These are phyloP conservation scores for Mikania micrantha DNA, from an alignment of 129 eudicot species.

Conservation along the genomic window DNA sequence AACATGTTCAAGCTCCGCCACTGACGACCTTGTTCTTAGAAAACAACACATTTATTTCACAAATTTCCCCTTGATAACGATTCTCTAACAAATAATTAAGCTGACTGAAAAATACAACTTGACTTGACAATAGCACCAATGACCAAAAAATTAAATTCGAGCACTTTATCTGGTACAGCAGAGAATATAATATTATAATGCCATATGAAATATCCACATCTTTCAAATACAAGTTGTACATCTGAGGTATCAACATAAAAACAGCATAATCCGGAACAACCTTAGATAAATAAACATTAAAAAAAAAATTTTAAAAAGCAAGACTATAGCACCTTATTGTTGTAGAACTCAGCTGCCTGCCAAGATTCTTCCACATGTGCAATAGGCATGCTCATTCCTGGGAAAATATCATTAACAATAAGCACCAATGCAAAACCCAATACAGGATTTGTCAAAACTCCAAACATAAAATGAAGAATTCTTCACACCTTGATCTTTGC, in stretches of 20 bases:
- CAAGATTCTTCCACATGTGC: conserved; percentile 94
- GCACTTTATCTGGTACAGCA: background rate
- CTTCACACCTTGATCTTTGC: conserved; percentile 79
- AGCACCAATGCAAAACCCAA: background rate
- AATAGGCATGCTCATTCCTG: conserved; percentile 94
- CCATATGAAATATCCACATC: background rate
- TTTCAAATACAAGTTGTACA: background rate
- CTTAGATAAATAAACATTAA: background rate
- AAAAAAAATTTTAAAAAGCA: too few species aligned
- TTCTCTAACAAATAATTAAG: background rate
- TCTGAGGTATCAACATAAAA: background rate
- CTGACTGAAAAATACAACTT: background rate
- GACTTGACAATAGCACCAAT: background rate
- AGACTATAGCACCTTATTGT: conserved; percentile 61
- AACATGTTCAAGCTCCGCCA: too few species aligned
- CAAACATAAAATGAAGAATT: background rate
- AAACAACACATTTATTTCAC: background rate
- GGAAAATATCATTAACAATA: conserved; percentile 7
- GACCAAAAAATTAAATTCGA: background rate
- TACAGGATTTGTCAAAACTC: background rate
- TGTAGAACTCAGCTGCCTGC: conserved; percentile 88
- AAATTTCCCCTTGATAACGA: background rate
- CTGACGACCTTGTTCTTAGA: background rate
- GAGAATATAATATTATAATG: background rate
- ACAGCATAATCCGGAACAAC: background rate